These are phyloP conservation scores for Podila clonocystis DNA, from an alignment of 192 early-diverging fungal species.

Conservation along the genomic window DNA sequence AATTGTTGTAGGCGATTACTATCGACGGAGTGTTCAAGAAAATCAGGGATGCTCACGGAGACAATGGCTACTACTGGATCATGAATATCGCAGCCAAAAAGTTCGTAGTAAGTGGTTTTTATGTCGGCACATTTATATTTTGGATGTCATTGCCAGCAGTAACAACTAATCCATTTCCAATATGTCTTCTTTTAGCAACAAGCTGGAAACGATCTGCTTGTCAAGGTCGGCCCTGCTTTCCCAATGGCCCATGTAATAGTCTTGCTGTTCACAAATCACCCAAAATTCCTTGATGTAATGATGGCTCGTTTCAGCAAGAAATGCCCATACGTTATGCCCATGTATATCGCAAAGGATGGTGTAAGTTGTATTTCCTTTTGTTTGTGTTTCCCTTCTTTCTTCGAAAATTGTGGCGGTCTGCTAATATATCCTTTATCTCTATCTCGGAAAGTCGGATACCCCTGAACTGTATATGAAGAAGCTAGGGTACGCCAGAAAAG, in stretches of 20 bases:
- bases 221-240: slow-evolving; percentile 66
- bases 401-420: not conserved
- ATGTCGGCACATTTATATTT: not conserved
- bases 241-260: slow-evolving; percentile 73
- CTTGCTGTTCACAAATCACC: slow-evolving; percentile 64
- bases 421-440: not conserved
- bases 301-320: slow-evolving; percentile 73
- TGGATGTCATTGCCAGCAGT: not conserved
- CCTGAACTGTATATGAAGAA: slow-evolving; percentile 34
- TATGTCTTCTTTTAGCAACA: slow-evolving; percentile 60
- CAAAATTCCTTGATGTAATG: slow-evolving; percentile 64
- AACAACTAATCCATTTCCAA: not conserved
- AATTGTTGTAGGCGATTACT: slow-evolving; percentile 21
- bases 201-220: slow-evolving; percentile 74
- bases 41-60: slow-evolving; percentile 13
- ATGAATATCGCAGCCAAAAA: slow-evolving; percentile 67
- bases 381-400: not conserved
- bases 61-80: slow-evolving; percentile 54
- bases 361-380: slow-evolving; percentile 52
- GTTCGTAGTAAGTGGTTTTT: slow-evolving; percentile 58
- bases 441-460: slow-evolving; percentile 49
- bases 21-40: slow-evolving; percentile 28
- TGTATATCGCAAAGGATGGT: slow-evolving; percentile 57
- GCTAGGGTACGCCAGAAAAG: slow-evolving; percentile 32
- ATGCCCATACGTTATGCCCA: slow-evolving; percentile 77